These are phyloP conservation scores for Dendrocalamus latiflorus DNA, from an alignment of 202 grass and related monocot genomes.

Conservation along the genomic window DNA sequence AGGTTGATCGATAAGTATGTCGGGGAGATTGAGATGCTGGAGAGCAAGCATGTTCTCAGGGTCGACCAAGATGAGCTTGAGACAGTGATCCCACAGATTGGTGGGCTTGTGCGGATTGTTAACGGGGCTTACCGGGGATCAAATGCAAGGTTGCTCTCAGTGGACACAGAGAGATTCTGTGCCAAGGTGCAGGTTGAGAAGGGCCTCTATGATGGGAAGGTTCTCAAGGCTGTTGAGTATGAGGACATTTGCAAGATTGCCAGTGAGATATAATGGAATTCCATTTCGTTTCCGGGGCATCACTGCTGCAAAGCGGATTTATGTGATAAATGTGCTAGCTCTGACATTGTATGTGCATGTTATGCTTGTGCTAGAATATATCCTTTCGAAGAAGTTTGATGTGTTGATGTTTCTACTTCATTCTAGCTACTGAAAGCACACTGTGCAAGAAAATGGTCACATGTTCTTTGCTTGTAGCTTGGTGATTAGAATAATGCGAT, in stretches of 20 bases:
- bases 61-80: too few relatives aligned
- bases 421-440: not conserved
- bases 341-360: not conserved
- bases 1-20: too few relatives aligned
- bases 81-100: too few relatives aligned
- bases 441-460: not conserved
- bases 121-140: slow-evolving; percentile 87
- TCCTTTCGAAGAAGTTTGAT: not conserved
- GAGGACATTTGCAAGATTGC: slow-evolving; percentile 91
- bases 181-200: slow-evolving; percentile 88
- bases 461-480: not conserved
- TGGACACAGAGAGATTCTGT: slow-evolving; percentile 65
- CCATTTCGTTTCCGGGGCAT: slow-evolving; percentile 7
- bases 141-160: slow-evolving; percentile 62
- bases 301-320: not conserved
- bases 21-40: too few relatives aligned
- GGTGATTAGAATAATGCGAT: not conserved
- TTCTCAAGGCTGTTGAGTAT: slow-evolving; percentile 73
- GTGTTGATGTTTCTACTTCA: slow-evolving; percentile 15
- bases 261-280: slow-evolving; percentile 28
- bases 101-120: too few relatives aligned
- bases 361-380: slow-evolving; percentile 14
- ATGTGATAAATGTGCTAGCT: not conserved
- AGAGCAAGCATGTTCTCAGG: too few relatives aligned
- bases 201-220: slow-evolving; percentile 83